Conservation (phyloP, 768 basidiomycete genomes). For the Termitomyces heimii region DNA sequence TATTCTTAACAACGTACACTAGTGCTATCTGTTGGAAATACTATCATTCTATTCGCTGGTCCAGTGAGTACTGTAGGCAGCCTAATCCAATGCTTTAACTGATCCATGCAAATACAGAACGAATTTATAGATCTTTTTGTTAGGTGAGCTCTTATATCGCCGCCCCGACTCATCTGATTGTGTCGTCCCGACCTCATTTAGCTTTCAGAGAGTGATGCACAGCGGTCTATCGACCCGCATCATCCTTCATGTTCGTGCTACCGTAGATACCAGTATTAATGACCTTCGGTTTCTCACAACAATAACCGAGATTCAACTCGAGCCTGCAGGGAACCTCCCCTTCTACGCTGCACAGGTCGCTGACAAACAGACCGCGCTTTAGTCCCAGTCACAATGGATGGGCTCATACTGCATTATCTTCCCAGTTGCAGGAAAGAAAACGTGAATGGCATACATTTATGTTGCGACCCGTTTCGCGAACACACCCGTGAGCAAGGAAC, state of each 20-base stretch:
- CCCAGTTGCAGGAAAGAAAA: too few species aligned
- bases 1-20: too few species aligned
- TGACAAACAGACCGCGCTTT: too few species aligned
- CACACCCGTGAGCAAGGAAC: too few species aligned
- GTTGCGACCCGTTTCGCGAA: too few species aligned
- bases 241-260: not conserved
- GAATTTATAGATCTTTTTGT: not conserved
- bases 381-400: too few species aligned
- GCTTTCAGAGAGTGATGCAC: not conserved
- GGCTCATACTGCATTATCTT: too few species aligned
- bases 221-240: not conserved
- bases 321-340: not conserved
- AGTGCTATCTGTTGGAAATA: not conserved
- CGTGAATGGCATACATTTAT: too few species aligned
- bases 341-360: not conserved
- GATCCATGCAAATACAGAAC: too few species aligned
- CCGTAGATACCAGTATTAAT: too few species aligned
- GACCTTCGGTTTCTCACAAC: not conserved
- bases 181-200: not conserved
- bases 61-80: not conserved
- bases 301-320: not conserved
- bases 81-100: too few species aligned
- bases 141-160: not conserved
- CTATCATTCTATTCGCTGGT: not conserved
- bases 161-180: not conserved